These are phyloP conservation scores for Globomyces pollinis-pini DNA, from an alignment of 192 early-diverging fungal species.

Conservation along the genomic window DNA sequence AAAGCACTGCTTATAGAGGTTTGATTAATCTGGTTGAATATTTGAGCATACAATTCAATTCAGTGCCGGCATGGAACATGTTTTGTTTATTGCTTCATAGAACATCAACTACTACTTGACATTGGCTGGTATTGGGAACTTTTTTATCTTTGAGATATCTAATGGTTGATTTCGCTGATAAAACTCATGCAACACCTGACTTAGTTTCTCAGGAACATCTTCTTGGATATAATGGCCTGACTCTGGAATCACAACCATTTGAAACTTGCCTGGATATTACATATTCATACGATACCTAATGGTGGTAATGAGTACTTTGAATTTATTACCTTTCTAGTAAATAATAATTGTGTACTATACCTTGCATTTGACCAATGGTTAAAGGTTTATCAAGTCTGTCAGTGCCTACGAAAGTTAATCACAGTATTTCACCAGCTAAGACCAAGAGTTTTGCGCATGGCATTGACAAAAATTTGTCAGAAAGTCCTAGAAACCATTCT, in stretches of 20 bases:
- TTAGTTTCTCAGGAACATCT: slow-evolving; percentile 37
- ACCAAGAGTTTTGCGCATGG: slow-evolving; percentile 27
- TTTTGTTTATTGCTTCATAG: no score
- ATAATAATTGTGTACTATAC: background rate
- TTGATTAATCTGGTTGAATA: no score
- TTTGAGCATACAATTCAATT: no score
- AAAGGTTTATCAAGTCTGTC: slow-evolving; percentile 42
- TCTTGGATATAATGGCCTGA: slow-evolving; percentile 40
- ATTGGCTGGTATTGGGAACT: slow-evolving; percentile 1
- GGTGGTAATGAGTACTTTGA: background rate
- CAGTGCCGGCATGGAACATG: no score
- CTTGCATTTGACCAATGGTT: slow-evolving; percentile 49
- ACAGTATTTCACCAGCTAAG: slow-evolving; percentile 36
- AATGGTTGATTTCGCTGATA: slow-evolving; percentile 20
- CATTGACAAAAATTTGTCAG: slow-evolving; percentile 27
- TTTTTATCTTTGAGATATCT: slow-evolving; percentile 2
- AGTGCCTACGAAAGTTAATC: no score
- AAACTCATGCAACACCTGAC: slow-evolving; percentile 26
- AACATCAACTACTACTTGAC: background rate
- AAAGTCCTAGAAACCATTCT: slow-evolving; percentile 41
- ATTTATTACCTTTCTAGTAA: no score
- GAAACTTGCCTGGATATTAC: slow-evolving; percentile 50
- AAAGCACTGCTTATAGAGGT: no score
- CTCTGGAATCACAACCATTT: slow-evolving; percentile 40
- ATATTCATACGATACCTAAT: no score